phyloP scores from a whole-genome alignment of 1,284 basidiomycete genomes.

The Cryptococcus amylolentus region DNA sequence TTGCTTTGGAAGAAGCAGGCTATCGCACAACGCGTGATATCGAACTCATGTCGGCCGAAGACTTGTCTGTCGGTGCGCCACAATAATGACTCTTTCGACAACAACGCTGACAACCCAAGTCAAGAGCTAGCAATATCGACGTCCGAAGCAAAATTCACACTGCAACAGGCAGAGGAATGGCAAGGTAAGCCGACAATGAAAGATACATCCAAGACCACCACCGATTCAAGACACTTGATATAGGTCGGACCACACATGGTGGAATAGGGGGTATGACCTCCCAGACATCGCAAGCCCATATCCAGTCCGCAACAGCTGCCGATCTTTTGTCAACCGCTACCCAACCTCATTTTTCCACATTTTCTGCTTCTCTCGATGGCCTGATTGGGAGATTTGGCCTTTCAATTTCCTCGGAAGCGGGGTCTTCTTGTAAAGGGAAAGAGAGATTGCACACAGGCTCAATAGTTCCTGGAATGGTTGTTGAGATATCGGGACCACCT shows the following conservation, averaged over 20 bases:
- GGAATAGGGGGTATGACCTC: not conserved
- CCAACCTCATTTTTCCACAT: constrained; percentile 31
- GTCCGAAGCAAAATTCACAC: constrained; percentile 31
- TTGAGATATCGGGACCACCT: constrained; percentile 46
- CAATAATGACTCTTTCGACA: not conserved
- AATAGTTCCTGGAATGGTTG: constrained; percentile 37
- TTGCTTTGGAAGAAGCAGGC: constrained; percentile 35
- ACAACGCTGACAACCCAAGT: not conserved
- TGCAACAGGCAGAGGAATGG: not conserved
- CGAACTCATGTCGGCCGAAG: constrained; percentile 11
- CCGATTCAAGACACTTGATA: not conserved
- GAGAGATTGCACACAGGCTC: constrained; percentile 14
- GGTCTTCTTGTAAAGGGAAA: constrained; percentile 16
- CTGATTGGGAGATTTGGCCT: constrained; percentile 20
- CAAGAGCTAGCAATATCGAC: constrained; percentile 34
- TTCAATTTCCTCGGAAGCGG: not conserved
- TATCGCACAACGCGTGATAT: constrained; percentile 36
- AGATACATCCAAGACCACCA: not conserved
- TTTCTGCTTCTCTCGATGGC: constrained; percentile 31
- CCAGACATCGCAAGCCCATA: constrained; percentile 2
- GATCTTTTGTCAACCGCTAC: constrained; percentile 20
- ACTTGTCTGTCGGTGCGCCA: constrained; percentile 36
- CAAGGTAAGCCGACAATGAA: too few species aligned
- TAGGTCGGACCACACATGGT: not conserved
- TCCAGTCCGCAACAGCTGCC: constrained; percentile 25